Evolutionary conservation across 1,139 yeast species (phyloP).

Genomic region (Nakaseomyces glabratus): DNA sequence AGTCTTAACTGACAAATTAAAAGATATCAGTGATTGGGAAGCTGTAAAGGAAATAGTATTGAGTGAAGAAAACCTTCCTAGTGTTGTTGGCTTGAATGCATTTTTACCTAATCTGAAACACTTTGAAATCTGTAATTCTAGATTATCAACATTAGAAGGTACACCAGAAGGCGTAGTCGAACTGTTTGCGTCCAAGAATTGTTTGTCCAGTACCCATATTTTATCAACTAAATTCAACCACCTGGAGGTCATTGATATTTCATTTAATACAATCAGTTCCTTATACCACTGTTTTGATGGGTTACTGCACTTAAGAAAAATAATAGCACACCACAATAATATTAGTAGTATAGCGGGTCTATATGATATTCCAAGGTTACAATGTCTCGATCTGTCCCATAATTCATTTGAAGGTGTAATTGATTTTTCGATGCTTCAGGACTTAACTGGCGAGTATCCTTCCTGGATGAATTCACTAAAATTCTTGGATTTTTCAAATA

Average conservation of each 20-base stretch:
- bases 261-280: conserved; percentile 20
- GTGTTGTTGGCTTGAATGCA: conserved; percentile 18
- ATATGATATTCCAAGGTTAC: conserved; percentile 9
- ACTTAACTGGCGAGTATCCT: too few relatives aligned
- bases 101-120: conserved; percentile 20
- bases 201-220: conserved; percentile 15
- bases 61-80: conserved; percentile 11
- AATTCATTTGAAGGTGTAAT: conserved; percentile 7
- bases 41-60: conserved; percentile 14
- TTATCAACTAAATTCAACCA: conserved; percentile 17
- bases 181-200: conserved; percentile 16
- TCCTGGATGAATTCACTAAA: too few relatives aligned
- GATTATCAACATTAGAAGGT: conserved; percentile 18
- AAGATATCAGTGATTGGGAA: conserved; percentile 15
- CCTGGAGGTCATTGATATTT: conserved; percentile 21
- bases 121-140: conserved; percentile 18
- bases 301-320: conserved; percentile 11
- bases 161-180: conserved; percentile 14
- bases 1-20: conserved; percentile 19
- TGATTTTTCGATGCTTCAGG: conserved; percentile 16
- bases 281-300: conserved; percentile 16
- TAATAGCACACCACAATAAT: conserved; percentile 20
- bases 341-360: conserved; percentile 22
- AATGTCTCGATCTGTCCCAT: conserved; percentile 1
- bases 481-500: too few relatives aligned